Evolutionary conservation across 495 filamentous ascomycete species (phyloP).

Genomic region (Trichocladium uniseriatum): DNA sequence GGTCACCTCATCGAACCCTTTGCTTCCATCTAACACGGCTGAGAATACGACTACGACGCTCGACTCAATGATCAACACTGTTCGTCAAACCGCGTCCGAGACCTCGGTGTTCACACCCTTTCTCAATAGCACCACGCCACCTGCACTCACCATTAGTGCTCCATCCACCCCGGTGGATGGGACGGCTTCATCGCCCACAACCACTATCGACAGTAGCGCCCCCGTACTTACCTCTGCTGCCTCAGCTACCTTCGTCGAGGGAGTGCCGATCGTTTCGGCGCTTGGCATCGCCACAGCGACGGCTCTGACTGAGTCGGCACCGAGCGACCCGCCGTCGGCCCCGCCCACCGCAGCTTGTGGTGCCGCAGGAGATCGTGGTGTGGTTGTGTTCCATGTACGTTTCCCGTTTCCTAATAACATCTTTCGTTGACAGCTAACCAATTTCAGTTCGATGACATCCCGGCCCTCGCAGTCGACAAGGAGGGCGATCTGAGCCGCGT

Average conservation of each 20-base stretch:
- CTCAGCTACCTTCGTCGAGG: neutral
- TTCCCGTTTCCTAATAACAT: neutral
- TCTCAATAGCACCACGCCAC: neutral
- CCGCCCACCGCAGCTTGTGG: conserved; percentile 17
- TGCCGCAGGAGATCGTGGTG: conserved; percentile 21
- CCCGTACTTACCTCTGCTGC: neutral
- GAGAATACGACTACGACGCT: no score
- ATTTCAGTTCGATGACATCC: conserved; percentile 37
- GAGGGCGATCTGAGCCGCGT: conserved; percentile 14
- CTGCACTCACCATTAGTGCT: neutral
- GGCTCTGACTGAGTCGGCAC: neutral
- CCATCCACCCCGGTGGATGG: neutral
- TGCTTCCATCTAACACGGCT: no score
- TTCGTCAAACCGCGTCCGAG: no score
- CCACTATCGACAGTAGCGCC: neutral
- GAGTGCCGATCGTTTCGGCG: neutral
- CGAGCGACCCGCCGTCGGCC: neutral
- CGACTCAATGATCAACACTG: no score
- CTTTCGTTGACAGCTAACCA: conserved; percentile 12
- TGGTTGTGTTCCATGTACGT: conserved; percentile 22
- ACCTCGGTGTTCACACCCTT: no score
- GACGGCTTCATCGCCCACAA: neutral
- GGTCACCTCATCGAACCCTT: no score
- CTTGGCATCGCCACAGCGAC: neutral
- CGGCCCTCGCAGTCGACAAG: conserved; percentile 14